A percentile compares a stretch with the other conserved stretches of the same genome.
These are phyloP conservation scores for Gomphus sp. DNA, from an alignment of 1,284 basidiomycete genomes.

Conservation along the genomic window DNA sequence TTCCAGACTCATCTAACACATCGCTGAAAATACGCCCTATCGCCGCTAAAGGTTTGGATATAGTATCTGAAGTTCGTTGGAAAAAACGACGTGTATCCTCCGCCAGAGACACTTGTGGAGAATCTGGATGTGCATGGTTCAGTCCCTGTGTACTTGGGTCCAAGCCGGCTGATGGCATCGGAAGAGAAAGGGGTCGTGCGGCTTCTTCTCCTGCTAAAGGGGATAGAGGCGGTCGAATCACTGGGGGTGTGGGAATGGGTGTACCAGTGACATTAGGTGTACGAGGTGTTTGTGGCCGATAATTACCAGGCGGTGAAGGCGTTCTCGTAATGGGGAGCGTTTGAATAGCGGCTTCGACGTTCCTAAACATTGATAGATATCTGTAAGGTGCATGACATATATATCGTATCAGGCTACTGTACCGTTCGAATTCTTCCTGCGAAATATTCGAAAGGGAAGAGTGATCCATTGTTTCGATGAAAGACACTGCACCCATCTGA, in stretches of 20 bases:
- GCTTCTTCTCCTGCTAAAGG: conserved; percentile 77
- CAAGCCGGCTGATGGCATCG: conserved; percentile 30
- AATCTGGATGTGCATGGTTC: conserved; percentile 18
- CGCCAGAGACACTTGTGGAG: conserved; percentile 38
- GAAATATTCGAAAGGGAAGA: conserved; percentile 87
- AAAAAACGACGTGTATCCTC: conserved; percentile 77
- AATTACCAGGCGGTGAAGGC: conserved; percentile 21
- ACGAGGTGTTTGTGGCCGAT: conserved; percentile 8
- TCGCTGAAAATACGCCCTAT: conserved; percentile 82
- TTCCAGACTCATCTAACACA: conserved; percentile 49
- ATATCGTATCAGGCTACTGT: conserved; percentile 18
- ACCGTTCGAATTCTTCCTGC: conserved; percentile 87
- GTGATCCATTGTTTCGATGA: conserved; percentile 97
- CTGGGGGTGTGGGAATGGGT: conserved; percentile 16
- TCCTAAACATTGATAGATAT: conserved; percentile 28
- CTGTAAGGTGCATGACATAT: not conserved
- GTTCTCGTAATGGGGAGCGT: conserved; percentile 50
- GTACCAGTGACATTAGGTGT: conserved; percentile 17
- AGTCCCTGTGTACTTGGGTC: not conserved
- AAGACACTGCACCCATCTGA: conserved; percentile 86
- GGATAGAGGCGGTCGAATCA: conserved; percentile 19
- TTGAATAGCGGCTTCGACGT: conserved; percentile 81
- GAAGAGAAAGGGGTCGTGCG: conserved; percentile 62
- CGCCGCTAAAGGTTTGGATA: conserved; percentile 81
- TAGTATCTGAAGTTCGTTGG: conserved; percentile 80